Conservation (phyloP, 2,329 filamentous ascomycete genomes). For the Truncatella angustata region DNA sequence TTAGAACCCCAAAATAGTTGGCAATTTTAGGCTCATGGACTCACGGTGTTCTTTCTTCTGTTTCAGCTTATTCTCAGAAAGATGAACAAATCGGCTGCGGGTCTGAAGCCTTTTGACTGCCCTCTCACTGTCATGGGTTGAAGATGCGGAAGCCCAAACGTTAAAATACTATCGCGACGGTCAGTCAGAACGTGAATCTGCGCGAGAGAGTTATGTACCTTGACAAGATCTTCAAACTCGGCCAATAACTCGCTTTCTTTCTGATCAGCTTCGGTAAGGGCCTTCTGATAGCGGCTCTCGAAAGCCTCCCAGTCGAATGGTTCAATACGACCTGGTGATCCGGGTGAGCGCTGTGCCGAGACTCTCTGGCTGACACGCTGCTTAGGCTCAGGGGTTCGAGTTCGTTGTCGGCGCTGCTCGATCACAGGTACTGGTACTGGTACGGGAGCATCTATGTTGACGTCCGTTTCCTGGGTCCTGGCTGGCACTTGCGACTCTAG, state of each 20-base stretch:
- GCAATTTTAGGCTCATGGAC: no score
- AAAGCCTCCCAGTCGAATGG: slow-evolving; percentile 78
- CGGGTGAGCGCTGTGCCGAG: slow-evolving; percentile 37
- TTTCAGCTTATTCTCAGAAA: slow-evolving; percentile 69
- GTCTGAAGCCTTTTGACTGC: slow-evolving; percentile 82
- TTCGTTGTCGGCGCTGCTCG: slow-evolving; percentile 14
- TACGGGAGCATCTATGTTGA: neutral
- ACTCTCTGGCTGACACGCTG: slow-evolving; percentile 32
- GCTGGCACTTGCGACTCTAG: neutral
- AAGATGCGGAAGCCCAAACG: slow-evolving; percentile 73
- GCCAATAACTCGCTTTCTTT: slow-evolving; percentile 64
- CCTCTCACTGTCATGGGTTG: slow-evolving; percentile 71
- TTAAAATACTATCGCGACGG: slow-evolving; percentile 65
- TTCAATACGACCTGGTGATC: slow-evolving; percentile 51
- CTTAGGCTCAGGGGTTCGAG: slow-evolving; percentile 34
- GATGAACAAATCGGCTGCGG: slow-evolving; percentile 70
- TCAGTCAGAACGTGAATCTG: no score
- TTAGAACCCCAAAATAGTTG: no score
- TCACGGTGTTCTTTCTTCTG: slow-evolving; percentile 79
- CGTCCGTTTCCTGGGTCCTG: neutral
- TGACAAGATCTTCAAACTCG: slow-evolving; percentile 66
- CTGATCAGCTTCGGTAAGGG: slow-evolving; percentile 60
- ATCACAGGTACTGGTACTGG: neutral
- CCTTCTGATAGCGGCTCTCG: slow-evolving; percentile 64
- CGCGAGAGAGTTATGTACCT: slow-evolving; percentile 50